Evolutionary conservation across 2,329 filamentous ascomycete genomes (phyloP), one percentile per base, ranked within the genome.

Genomic region (Corniculantispora saksenae): DNA sequence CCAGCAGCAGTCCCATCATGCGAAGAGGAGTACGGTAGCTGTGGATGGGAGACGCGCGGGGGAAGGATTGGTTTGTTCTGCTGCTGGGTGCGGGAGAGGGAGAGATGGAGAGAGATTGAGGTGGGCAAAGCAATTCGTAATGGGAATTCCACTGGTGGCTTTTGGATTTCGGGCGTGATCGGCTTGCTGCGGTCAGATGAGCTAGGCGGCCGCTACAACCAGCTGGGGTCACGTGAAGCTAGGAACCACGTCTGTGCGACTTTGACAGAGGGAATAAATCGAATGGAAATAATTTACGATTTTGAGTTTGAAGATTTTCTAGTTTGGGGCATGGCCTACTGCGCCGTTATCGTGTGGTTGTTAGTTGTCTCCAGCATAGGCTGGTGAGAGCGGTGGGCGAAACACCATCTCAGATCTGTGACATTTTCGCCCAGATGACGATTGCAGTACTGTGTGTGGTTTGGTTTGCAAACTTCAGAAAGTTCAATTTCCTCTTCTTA

Each of bases 1-100:
- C 60, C 38, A 51, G 65, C 64, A 54, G 63, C 61, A 53, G 53
- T 51, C 61, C 61, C 61, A 64, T 64, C 32, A 58, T 64, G 61
- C 45, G 61, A 6, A 38, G 9, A 45, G 29, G n/a, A n/a, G n/a
- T n/a, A n/a, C n/a, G n/a, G 29, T 10, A 17, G 38, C 19, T 35
- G 29, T 15, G 19, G 38, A 32, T 48, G 10, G 17, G 19, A 45
- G 45, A 29, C 27, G 59, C 47, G 35, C 13, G 6, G 23, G n/a
- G 19, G 45, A 25, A 15, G 15, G n/a, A n/a, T n/a, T n/a, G n/a
- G n/a, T n/a, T 19, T 43, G 6, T n/a, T 55, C 32, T 53, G 58
- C 47, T 61, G 58, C 35, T 61, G 32, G 32, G 10, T 6, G 32
- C 32, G 32, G 10, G 35, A 38, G 51, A 25, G 38, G 15, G 15